Conservation (phyloP, 495 filamentous ascomycete species). For the Ramalina intermedia region DNA sequence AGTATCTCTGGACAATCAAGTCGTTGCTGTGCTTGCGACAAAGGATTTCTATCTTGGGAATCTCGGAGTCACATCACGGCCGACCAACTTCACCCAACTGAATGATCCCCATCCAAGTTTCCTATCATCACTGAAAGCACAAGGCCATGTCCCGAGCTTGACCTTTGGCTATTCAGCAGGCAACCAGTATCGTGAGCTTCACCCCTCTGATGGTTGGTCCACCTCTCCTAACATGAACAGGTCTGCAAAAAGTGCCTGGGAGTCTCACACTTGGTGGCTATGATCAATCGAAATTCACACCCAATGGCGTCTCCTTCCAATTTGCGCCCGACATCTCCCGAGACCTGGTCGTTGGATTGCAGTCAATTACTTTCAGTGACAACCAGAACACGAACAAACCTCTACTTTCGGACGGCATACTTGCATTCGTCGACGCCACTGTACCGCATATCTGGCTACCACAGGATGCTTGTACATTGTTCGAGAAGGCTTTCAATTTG, state of each 20-base stretch:
- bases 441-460: conserved; percentile 44
- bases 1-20: conserved; percentile 28
- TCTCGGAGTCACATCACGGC: conserved; percentile 35
- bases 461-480: conserved; percentile 31
- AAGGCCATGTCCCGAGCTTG: conserved; percentile 31
- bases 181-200: conserved; percentile 26
- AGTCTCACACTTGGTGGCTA: conserved; percentile 46
- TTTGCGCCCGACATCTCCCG: conserved; percentile 36
- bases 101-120: conserved; percentile 35
- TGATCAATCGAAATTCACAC: conserved; percentile 35
- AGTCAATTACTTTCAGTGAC: conserved; percentile 30
- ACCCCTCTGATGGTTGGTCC: not conserved
- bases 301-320: conserved; percentile 33
- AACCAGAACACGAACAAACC: not conserved
- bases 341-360: conserved; percentile 36
- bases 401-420: conserved; percentile 10
- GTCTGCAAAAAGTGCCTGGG: conserved; percentile 30
- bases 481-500: conserved; percentile 39
- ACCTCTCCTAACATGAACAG: not conserved
- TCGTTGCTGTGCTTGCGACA: conserved; percentile 31
- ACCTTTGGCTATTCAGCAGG: conserved; percentile 44
- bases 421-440: conserved; percentile 38
- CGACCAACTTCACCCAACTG: conserved; percentile 34
- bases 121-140: conserved; percentile 31
- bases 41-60: conserved; percentile 34